A percentile compares a stretch with the other conserved stretches of the same genome.
These are phyloP conservation scores for Acacia pycnantha DNA, from an alignment of 331 rosid species.

Conservation along the genomic window DNA sequence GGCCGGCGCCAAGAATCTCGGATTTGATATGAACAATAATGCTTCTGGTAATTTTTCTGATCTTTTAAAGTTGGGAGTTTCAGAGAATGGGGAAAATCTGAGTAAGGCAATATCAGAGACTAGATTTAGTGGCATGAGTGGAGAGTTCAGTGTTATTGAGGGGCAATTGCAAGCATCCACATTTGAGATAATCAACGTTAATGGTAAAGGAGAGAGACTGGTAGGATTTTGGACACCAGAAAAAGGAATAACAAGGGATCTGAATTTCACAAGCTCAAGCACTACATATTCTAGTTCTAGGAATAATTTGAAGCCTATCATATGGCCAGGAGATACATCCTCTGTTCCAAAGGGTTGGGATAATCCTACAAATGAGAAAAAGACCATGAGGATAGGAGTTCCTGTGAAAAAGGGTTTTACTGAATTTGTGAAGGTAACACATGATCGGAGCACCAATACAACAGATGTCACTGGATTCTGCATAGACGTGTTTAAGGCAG, in stretches of 20 bases:
- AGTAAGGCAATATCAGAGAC: slow-evolving; percentile 24
- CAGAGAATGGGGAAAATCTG: slow-evolving; percentile 33
- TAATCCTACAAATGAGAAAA: slow-evolving; percentile 40
- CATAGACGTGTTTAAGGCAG: slow-evolving; percentile 54
- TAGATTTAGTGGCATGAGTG: slow-evolving; percentile 35
- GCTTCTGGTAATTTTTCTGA: slow-evolving; percentile 7
- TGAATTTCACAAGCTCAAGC: slow-evolving; percentile 13
- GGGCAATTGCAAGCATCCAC: slow-evolving; percentile 31
- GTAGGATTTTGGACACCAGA: slow-evolving; percentile 39
- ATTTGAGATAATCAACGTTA: slow-evolving; percentile 37
- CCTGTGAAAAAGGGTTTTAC: slow-evolving; percentile 36
- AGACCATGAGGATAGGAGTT: slow-evolving; percentile 46
- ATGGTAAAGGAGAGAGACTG: slow-evolving; percentile 29
- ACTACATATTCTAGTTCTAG: slow-evolving; percentile 23
- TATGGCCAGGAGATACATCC: slow-evolving; percentile 62
- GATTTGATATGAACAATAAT: slow-evolving; percentile 1
- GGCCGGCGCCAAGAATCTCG: slow-evolving; percentile 1
- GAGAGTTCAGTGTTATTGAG: slow-evolving; percentile 27
- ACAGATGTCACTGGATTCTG: slow-evolving; percentile 42
- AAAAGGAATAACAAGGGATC: slow-evolving; percentile 21
- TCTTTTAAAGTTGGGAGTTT: slow-evolving; percentile 27
- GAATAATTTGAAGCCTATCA: slow-evolving; percentile 32
- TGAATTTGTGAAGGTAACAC: slow-evolving; percentile 39
- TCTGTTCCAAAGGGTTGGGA: slow-evolving; percentile 65
- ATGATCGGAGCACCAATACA: slow-evolving; percentile 13